These are phyloP conservation scores for Monosporozyma siamensis DNA, from an alignment of 805 yeast genomes.

Conservation along the genomic window DNA sequence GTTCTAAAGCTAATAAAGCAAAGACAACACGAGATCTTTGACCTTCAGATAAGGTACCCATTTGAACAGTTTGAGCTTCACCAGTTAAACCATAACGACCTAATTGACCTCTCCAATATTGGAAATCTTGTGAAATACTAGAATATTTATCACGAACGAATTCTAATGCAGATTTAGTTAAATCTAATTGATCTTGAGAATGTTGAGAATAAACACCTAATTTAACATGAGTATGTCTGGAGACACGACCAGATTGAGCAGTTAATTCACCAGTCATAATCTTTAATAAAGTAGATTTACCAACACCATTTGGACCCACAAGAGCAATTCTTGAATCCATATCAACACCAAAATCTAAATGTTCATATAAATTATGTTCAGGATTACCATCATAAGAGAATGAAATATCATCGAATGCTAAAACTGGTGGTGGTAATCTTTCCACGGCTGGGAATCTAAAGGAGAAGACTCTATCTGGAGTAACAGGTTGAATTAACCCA, in stretches of 20 bases:
- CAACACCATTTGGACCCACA: conserved; percentile 99
- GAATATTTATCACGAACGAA: conserved; percentile 94
- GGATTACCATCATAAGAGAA: conserved; percentile 79
- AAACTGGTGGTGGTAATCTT: conserved; percentile 96
- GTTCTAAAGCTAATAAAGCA: conserved; percentile 88
- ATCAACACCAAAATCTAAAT: conserved; percentile 95
- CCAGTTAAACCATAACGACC: conserved; percentile 98
- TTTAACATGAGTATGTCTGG: conserved; percentile 94
- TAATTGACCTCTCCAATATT: conserved; percentile 95
- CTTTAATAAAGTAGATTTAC: conserved; percentile 91
- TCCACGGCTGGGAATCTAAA: conserved; percentile 93
- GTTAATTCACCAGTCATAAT: conserved; percentile 91
- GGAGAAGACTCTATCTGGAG: conserved; percentile 84
- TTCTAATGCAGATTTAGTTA: conserved; percentile 90
- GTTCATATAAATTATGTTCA: conserved; percentile 82
- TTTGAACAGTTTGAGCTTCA: conserved; percentile 95
- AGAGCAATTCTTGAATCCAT: conserved; percentile 98
- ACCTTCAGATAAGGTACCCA: conserved; percentile 98
- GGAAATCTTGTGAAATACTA: conserved; percentile 89
- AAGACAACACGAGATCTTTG: conserved; percentile 98
- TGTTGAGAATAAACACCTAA: conserved; percentile 99
- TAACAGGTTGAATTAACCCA: conserved; percentile 89
- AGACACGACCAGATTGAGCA: conserved; percentile 90
- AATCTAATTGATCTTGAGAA: conserved; percentile 95
- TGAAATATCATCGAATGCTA: conserved; percentile 90